These are phyloP conservation scores for Ogataea chonburiensis DNA, from an alignment of 805 yeast genomes.

Conservation along the genomic window DNA sequence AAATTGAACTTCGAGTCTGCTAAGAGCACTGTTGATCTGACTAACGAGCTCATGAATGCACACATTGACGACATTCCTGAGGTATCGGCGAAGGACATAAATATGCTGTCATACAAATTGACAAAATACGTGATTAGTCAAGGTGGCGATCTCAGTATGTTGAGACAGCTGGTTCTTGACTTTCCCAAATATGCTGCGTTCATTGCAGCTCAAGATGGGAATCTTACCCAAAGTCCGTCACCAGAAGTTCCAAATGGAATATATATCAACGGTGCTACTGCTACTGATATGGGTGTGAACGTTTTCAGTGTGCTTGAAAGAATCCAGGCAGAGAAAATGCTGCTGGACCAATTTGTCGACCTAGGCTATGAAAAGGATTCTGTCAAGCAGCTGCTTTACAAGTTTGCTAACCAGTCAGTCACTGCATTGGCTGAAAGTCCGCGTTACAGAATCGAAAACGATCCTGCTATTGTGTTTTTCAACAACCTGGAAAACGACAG, in stretches of 20 bases:
- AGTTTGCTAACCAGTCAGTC: slow-evolving; percentile 35
- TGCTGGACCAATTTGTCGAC: slow-evolving; percentile 22
- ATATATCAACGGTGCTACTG: slow-evolving; percentile 67
- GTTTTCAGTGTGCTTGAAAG: slow-evolving; percentile 40
- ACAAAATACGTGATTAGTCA: slow-evolving; percentile 39
- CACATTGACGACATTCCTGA: slow-evolving; percentile 33
- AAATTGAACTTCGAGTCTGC: slow-evolving; percentile 26
- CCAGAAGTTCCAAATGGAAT: slow-evolving; percentile 42
- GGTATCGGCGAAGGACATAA: slow-evolving; percentile 34
- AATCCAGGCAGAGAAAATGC: slow-evolving; percentile 37
- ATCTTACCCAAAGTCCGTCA: slow-evolving; percentile 3
- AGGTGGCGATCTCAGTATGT: slow-evolving; percentile 35
- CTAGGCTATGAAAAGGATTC: slow-evolving; percentile 35
- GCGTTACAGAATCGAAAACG: neutral
- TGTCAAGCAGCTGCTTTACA: slow-evolving; percentile 39
- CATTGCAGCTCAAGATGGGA: slow-evolving; percentile 30
- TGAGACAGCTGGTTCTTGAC: slow-evolving; percentile 43
- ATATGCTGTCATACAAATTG: slow-evolving; percentile 40
- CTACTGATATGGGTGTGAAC: slow-evolving; percentile 45
- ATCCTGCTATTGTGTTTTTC: slow-evolving; percentile 55
- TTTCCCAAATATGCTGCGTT: slow-evolving; percentile 54
- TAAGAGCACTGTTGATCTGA: neutral
- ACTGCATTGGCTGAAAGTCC: slow-evolving; percentile 15
- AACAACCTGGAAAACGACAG: slow-evolving; percentile 72
- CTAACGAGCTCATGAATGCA: slow-evolving; percentile 19